These are phyloP conservation scores for Phialocephala subalpina DNA, from an alignment of 2,329 filamentous ascomycete species.

Conservation along the genomic window DNA sequence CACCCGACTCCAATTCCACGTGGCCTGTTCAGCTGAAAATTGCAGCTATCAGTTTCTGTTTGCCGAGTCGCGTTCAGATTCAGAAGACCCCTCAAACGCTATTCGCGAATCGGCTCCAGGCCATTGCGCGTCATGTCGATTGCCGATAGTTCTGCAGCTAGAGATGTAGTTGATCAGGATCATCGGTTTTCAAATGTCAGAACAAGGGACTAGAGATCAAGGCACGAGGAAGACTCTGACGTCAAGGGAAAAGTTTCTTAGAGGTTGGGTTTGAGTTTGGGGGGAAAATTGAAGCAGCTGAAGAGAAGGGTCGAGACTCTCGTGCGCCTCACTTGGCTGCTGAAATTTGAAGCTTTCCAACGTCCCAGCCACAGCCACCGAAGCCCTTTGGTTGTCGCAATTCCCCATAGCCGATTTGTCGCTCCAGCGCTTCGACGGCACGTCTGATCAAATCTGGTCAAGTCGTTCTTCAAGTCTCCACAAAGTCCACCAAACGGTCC, in stretches of 20 bases:
- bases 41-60: conserved; percentile 3
- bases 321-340: background rate
- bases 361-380: background rate
- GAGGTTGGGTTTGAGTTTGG: background rate
- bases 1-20: background rate
- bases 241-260: conserved; percentile 2
- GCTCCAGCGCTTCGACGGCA: background rate
- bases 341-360: background rate
- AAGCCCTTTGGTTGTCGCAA: background rate
- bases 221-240: conserved; percentile 8
- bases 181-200: conserved; percentile 13
- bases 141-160: conserved; percentile 23
- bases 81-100: background rate
- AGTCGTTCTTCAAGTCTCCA: conserved; percentile 1
- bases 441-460: background rate
- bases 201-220: conserved; percentile 14
- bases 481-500: background rate
- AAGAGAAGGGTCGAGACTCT: background rate
- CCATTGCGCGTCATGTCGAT: conserved; percentile 17
- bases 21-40: conserved; percentile 4
- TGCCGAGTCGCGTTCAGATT: background rate
- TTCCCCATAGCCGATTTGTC: background rate
- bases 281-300: background rate
- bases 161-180: conserved; percentile 11
- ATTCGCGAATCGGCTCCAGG: conserved; percentile 7